A percentile compares a stretch with the other conserved stretches of the same genome.
phyloP scores from a whole-genome alignment of 371 early-diverging fungal genomes.

The Rhizomucor miehei region DNA sequence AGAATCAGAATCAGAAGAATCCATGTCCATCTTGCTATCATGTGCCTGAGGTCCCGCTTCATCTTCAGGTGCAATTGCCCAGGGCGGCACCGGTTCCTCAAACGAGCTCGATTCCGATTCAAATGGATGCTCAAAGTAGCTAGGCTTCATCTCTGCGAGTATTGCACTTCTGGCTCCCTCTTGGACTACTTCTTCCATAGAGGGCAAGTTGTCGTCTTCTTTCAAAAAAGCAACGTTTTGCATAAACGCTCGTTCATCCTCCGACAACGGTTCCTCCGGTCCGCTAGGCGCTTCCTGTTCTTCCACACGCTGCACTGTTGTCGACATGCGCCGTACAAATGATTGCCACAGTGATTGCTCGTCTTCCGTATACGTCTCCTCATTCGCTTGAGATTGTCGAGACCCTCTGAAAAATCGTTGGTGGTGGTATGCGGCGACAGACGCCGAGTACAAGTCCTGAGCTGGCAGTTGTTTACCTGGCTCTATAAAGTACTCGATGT shows the following conservation, averaged over 20 bases:
- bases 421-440: constrained; percentile 1
- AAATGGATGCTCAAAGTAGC: constrained; percentile 44
- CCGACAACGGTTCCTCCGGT: constrained; percentile 8
- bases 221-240: neutral
- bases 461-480: neutral
- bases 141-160: constrained; percentile 16
- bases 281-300: constrained; percentile 13
- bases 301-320: constrained; percentile 14
- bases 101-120: constrained; percentile 19
- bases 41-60: constrained; percentile 12
- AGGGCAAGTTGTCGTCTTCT: constrained; percentile 32
- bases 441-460: neutral
- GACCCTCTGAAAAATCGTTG: neutral
- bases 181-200: constrained; percentile 33
- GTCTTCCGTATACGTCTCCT: constrained; percentile 4
- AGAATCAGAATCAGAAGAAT: neutral
- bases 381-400: neutral
- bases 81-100: constrained; percentile 23
- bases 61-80: constrained; percentile 8
- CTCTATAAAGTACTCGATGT: constrained; percentile 13
- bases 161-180: constrained; percentile 10
- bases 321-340: constrained; percentile 35
- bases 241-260: constrained; percentile 16
- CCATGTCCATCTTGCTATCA: neutral
- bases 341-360: constrained; percentile 21